Conservation (phyloP, 352 stramenopile genomes). For the Phytophthora rubi region DNA sequence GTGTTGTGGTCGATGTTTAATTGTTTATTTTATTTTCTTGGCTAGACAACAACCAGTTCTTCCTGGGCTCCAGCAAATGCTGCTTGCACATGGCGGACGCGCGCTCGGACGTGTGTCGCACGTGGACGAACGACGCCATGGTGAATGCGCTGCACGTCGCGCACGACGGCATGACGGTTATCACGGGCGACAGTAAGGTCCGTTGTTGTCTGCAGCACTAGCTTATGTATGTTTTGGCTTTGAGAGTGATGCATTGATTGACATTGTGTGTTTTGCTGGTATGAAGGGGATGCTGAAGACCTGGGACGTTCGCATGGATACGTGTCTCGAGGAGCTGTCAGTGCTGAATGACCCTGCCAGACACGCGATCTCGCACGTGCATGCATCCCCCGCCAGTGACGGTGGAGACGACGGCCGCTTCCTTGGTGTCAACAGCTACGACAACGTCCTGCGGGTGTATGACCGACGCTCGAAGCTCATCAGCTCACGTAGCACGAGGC, state of each 20-base stretch:
- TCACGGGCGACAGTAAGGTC: slow-evolving; percentile 87
- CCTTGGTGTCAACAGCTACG: slow-evolving; percentile 88
- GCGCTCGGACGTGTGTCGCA: slow-evolving; percentile 61
- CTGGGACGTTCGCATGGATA: slow-evolving; percentile 85
- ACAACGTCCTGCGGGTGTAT: slow-evolving; percentile 91
- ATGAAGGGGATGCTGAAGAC: slow-evolving; percentile 84
- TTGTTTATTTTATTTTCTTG: neutral
- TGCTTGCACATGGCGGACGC: slow-evolving; percentile 76
- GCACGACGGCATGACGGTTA: slow-evolving; percentile 77
- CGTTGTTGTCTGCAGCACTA: slow-evolving; percentile 13
- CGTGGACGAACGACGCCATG: slow-evolving; percentile 88
- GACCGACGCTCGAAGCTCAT: slow-evolving; percentile 86
- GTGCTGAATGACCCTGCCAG: slow-evolving; percentile 77
- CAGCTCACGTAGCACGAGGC: slow-evolving; percentile 49
- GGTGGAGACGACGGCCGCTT: slow-evolving; percentile 81
- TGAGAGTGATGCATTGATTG: neutral
- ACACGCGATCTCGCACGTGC: slow-evolving; percentile 86
- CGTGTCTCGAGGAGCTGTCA: slow-evolving; percentile 80
- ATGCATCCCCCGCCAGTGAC: slow-evolving; percentile 76
- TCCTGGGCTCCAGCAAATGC: slow-evolving; percentile 84
- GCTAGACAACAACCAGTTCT: slow-evolving; percentile 83
- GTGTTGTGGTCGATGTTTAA: neutral
- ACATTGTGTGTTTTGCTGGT: neutral
- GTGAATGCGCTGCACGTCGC: slow-evolving; percentile 87
- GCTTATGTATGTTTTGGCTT: neutral